Evolutionary conservation across 768 basidiomycete species (phyloP), one percentile per base, ranked within the genome.

Genomic region (Panellus pusillus): DNA sequence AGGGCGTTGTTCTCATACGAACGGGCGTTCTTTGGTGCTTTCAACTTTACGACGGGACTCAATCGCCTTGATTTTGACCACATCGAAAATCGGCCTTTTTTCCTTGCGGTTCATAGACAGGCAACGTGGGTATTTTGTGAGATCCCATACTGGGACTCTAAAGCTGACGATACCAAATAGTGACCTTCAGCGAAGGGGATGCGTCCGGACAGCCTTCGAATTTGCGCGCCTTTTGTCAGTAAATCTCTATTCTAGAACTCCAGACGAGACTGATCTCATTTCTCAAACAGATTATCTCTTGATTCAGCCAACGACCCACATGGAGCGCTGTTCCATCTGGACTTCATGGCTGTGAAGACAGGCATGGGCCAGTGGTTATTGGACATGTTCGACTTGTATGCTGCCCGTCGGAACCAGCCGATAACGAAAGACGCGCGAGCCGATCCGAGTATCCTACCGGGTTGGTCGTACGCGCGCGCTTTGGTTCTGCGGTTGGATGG

Each of bases 1-100:
- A 82, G 94, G n/a, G 90, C 95, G 0, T 68, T 99, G 14, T 98
- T 95, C 72, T 86, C 93, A 0, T 97, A 95, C 57, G 95, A 98
- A 63, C 83, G 93, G 12, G 84, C 90, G 11, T 90, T 98, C 61
- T 79, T 93, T 14, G 91, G 93, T 2, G 75, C 87, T 0, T 96
- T 95, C 75, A 91, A 81, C 60, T 86, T 97, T 69, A 85, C 91
- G 1, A 83, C 72, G 32, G 96, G 95, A 8, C 70, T 78, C 2
- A 89, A 89, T 55, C 81, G 95, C 11, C 80, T 99, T 2, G 93
- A 96, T 64, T 99, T 98, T 66, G 85, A 91, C 58, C 78, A 72
- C 12, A 89, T 97, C 11, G 95, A 98, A 70, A 98, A 96, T 62
- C 78, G 96, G 37, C 91, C 93, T 0, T 91, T 99, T 70, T 98